phyloP scores from a whole-genome alignment of 257 asterid species.

The Nicotiana sylvestris region DNA sequence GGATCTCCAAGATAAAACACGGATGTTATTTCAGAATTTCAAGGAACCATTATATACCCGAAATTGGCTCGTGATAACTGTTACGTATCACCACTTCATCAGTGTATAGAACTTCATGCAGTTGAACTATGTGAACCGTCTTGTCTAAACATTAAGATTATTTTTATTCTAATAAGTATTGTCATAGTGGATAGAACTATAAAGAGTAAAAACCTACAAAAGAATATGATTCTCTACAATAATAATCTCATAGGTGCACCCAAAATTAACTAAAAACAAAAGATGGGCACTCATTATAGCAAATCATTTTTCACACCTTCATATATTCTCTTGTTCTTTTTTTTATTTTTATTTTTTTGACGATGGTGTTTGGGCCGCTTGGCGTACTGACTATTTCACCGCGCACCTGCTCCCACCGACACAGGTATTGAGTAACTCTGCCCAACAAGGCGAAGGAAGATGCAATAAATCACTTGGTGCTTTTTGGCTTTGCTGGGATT shows the following conservation, averaged over 20 bases:
- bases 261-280: neutral
- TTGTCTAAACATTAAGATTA: neutral
- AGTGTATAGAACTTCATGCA: neutral
- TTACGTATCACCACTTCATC: neutral
- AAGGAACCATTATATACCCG: neutral
- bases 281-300: neutral
- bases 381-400: no score
- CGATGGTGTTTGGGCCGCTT: no score
- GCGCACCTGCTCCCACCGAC: no score
- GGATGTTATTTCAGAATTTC: neutral
- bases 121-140: neutral
- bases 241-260: neutral
- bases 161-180: neutral
- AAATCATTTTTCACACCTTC: neutral
- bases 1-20: neutral
- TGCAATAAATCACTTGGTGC: no score
- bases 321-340: neutral
- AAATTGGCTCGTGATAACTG: neutral
- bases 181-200: neutral
- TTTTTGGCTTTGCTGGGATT: no score
- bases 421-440: no score
- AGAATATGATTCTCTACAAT: neutral
- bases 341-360: no score
- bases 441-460: no score
- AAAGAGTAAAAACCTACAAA: neutral